A percentile compares a stretch with the other conserved stretches of the same genome.
Evolutionary conservation across 495 filamentous ascomycete species (phyloP).

Genomic region (Lepidopterella palustris): DNA sequence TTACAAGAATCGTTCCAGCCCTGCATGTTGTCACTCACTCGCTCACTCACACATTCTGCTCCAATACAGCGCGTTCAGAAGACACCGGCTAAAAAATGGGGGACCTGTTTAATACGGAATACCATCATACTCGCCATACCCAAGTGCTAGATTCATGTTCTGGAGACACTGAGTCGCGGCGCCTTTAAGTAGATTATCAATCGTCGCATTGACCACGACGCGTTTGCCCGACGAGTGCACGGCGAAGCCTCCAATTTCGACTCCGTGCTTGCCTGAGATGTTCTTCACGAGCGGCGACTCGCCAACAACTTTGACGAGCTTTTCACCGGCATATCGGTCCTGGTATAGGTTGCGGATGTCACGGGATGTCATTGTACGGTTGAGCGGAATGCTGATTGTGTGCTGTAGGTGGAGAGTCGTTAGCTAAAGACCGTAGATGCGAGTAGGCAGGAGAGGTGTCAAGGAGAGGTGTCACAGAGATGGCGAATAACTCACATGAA

Average conservation of each 20-base stretch:
- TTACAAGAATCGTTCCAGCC: too few species aligned
- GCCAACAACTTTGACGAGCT: constrained; percentile 83
- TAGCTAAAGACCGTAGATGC: constrained; percentile 2
- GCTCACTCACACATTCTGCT: too few species aligned
- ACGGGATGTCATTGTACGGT: constrained; percentile 74
- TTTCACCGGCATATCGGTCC: constrained; percentile 91
- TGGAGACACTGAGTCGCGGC: constrained; percentile 94
- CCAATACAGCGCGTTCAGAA: too few species aligned
- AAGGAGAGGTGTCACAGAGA: background rate
- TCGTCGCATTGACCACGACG: constrained; percentile 93
- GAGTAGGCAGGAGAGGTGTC: constrained; percentile 21
- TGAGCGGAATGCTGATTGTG: constrained; percentile 82
- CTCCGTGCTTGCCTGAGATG: constrained; percentile 84
- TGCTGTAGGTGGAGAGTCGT: constrained; percentile 49
- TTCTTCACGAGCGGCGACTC: constrained; percentile 82
- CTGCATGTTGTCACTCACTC: too few species aligned
- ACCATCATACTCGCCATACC: constrained; percentile 88
- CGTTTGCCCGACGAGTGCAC: constrained; percentile 83
- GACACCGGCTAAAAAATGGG: background rate
- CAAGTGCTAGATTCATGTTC: constrained; percentile 95
- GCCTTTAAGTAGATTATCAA: constrained; percentile 95
- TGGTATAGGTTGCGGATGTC: constrained; percentile 95
- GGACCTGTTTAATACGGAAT: constrained; percentile 50
- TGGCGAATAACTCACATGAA: constrained; percentile 43
- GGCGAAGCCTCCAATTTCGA: constrained; percentile 92